phyloP scores from a whole-genome alignment of 441 rosid genomes.

The Pelargonium citronellum region DNA sequence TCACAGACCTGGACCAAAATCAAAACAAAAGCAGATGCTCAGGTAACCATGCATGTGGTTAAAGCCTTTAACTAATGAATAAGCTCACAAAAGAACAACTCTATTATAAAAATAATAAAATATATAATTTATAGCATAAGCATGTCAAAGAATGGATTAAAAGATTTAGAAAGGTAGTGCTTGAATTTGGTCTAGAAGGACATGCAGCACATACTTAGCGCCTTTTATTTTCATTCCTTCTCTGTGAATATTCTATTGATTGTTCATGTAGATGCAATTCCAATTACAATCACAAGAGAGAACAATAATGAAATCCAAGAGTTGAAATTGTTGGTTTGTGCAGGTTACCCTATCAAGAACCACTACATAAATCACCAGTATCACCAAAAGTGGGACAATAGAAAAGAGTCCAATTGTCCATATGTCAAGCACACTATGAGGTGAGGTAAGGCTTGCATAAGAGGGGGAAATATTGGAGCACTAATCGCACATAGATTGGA shows the following conservation, averaged over 20 bases:
- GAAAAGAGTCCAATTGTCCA: neutral
- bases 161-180: neutral
- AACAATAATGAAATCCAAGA: neutral
- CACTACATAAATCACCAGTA: neutral
- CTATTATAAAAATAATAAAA: neutral
- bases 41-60: slow-evolving; percentile 1
- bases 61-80: slow-evolving; percentile 2
- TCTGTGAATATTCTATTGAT: neutral
- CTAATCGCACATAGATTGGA: neutral
- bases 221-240: neutral
- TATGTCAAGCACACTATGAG: neutral
- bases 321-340: neutral
- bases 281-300: neutral
- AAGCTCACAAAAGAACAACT: slow-evolving; percentile 3
- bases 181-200: neutral
- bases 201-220: neutral
- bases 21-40: slow-evolving; percentile 22
- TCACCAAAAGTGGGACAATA: neutral
- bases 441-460: too few relatives aligned
- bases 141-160: neutral
- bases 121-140: neutral
- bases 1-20: slow-evolving; percentile 73
- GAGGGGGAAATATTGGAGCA: neutral
- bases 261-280: neutral
- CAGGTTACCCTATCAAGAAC: neutral